These are phyloP conservation scores for Themeda triandra DNA, from an alignment of 176 grass and related monocot genomes.

Conservation along the genomic window DNA sequence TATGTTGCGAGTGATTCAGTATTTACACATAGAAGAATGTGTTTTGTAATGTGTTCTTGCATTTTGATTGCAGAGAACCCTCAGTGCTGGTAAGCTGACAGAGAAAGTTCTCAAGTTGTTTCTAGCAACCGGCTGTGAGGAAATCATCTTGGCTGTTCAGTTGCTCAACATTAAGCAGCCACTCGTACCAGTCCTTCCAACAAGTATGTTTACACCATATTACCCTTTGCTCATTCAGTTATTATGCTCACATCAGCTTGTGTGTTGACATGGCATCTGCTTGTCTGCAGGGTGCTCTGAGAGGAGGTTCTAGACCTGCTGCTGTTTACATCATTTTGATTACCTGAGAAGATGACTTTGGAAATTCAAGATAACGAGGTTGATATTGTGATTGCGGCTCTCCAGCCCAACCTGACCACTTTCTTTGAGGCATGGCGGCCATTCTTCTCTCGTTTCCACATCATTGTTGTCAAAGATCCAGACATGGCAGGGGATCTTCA, in stretches of 20 bases:
- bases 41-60: not conserved
- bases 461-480: constrained; percentile 88
- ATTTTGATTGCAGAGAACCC: constrained; percentile 58
- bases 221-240: not conserved
- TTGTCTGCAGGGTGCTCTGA: constrained; percentile 78
- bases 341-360: constrained; percentile 59
- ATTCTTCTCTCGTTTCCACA: constrained; percentile 88
- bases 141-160: constrained; percentile 61
- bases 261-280: constrained; percentile 24
- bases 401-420: constrained; percentile 62
- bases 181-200: constrained; percentile 74
- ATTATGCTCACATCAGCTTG: not conserved
- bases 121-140: constrained; percentile 66
- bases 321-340: constrained; percentile 6
- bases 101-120: constrained; percentile 89
- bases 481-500: constrained; percentile 59
- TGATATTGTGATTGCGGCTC: constrained; percentile 91
- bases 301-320: constrained; percentile 60
- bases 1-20: not conserved
- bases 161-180: constrained; percentile 70
- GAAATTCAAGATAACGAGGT: constrained; percentile 76
- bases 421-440: constrained; percentile 89
- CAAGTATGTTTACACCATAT: constrained; percentile 41
- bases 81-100: constrained; percentile 84
- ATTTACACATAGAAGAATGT: not conserved